These are phyloP conservation scores for Spatholobus suberectus DNA, from an alignment of 306 rosid species.

Conservation along the genomic window DNA sequence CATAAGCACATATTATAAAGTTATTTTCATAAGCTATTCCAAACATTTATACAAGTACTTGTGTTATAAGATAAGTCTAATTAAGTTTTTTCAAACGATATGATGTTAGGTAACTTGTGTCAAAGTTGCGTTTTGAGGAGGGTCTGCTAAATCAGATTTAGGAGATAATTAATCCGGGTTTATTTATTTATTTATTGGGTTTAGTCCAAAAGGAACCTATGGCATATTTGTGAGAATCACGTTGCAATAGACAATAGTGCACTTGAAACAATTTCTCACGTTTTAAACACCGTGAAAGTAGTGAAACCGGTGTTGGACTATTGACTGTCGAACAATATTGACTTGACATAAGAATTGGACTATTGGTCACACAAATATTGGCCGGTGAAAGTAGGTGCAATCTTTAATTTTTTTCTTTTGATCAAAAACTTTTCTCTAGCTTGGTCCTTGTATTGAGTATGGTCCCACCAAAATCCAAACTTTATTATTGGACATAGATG, in stretches of 20 bases:
- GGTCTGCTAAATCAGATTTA: not conserved
- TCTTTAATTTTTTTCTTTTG: not conserved
- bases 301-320: not conserved
- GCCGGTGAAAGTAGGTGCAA: conserved; percentile 10
- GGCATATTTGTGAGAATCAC: conserved; percentile 29
- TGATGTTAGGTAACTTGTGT: not conserved
- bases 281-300: conserved; percentile 37
- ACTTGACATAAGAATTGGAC: conserved; percentile 9
- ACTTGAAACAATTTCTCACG: conserved; percentile 39
- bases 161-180: not conserved
- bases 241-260: not conserved
- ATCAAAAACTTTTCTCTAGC: not conserved
- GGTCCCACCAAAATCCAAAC: conserved; percentile 24
- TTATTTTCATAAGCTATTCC: not conserved
- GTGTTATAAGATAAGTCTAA: no score
- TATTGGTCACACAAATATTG: conserved; percentile 9
- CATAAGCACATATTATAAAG: not conserved
- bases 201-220: conserved; percentile 18
- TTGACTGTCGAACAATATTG: conserved; percentile 31
- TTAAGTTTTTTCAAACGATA: no score
- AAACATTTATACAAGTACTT: not conserved
- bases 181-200: not conserved
- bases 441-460: conserved; percentile 6
- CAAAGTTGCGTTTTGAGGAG: conserved; percentile 10
- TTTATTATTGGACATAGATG: not conserved